Conservation (phyloP, 2,329 filamentous ascomycete genomes). For the Aspergillus ruber region DNA sequence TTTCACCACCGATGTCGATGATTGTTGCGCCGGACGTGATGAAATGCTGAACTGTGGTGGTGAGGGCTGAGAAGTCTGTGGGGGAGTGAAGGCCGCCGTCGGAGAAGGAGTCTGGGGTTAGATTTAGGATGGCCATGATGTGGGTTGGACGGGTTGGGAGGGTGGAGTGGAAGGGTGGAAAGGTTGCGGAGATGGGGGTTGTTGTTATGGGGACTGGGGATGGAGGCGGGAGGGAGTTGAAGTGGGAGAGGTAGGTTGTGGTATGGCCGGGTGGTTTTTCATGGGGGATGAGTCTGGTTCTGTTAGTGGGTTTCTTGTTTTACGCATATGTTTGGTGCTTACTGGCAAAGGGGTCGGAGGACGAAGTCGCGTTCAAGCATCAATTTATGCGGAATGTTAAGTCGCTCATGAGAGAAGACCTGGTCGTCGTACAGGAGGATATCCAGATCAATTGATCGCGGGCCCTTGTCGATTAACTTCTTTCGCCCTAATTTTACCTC, state of each 20-base stretch:
- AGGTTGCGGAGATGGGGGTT: conserved; percentile 28
- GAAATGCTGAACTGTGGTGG: conserved; percentile 54
- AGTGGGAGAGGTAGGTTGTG: conserved; percentile 29
- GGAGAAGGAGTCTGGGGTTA: conserved; percentile 95
- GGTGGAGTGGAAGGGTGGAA: conserved; percentile 54
- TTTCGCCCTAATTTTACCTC: conserved; percentile 72
- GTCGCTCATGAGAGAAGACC: conserved; percentile 59
- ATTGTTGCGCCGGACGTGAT: conserved; percentile 69
- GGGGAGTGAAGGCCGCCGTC: conserved; percentile 66
- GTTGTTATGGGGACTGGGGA: conserved; percentile 32
- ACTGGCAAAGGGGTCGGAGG: conserved; percentile 67
- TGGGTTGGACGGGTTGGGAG: conserved; percentile 57
- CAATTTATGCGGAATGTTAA: conserved; percentile 76
- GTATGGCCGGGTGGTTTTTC: conserved; percentile 26
- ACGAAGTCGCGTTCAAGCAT: conserved; percentile 94
- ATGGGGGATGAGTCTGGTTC: conserved; percentile 36
- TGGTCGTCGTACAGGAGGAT: conserved; percentile 75
- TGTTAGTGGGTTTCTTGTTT: conserved; percentile 7
- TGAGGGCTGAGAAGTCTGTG: conserved; percentile 45
- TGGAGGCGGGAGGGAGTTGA: conserved; percentile 29
- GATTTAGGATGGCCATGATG: conserved; percentile 90
- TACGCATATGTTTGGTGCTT: conserved; percentile 6
- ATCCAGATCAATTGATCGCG: conserved; percentile 89
- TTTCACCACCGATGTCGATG: conserved; percentile 89
- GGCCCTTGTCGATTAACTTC: conserved; percentile 87